Percentiles rank a stretch among this genome's conserved stretches.
These are phyloP conservation scores for Triadica sebifera DNA, from an alignment of 345 rosid genomes.

Conservation along the genomic window DNA sequence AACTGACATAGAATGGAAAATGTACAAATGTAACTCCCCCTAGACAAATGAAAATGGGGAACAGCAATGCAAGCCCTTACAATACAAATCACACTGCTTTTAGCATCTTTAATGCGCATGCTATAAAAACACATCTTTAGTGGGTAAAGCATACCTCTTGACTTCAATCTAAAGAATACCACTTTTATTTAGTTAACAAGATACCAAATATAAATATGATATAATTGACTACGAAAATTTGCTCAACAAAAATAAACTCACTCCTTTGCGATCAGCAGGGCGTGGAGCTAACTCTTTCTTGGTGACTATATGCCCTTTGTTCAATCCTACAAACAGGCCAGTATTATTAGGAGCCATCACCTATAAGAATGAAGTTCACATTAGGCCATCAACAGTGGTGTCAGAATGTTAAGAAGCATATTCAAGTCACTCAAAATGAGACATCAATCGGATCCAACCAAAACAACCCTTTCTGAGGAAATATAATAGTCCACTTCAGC, in stretches of 20 bases:
- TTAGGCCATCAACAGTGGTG: not conserved
- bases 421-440: not conserved
- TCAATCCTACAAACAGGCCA: constrained; percentile 63
- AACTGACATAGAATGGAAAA: not conserved
- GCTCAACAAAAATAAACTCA: constrained; percentile 23
- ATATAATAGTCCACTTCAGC: not conserved
- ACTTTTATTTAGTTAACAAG: not conserved
- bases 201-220: not conserved
- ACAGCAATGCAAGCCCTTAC: not conserved
- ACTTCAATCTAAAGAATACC: not conserved
- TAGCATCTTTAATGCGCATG: not conserved
- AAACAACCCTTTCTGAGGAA: not conserved
- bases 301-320: constrained; percentile 64
- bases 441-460: not conserved
- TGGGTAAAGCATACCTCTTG: not conserved
- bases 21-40: not conserved
- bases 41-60: not conserved
- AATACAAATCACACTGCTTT: not conserved
- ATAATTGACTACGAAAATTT: not conserved
- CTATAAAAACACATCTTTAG: not conserved
- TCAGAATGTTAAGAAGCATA: not conserved
- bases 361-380: constrained; percentile 17
- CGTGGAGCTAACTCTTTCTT: constrained; percentile 54
- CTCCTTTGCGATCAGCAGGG: constrained; percentile 59
- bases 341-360: constrained; percentile 54